Base-by-base conservation (phyloP, 2,329 filamentous ascomycete genomes). In the Aspergillus glaucus region DNA sequence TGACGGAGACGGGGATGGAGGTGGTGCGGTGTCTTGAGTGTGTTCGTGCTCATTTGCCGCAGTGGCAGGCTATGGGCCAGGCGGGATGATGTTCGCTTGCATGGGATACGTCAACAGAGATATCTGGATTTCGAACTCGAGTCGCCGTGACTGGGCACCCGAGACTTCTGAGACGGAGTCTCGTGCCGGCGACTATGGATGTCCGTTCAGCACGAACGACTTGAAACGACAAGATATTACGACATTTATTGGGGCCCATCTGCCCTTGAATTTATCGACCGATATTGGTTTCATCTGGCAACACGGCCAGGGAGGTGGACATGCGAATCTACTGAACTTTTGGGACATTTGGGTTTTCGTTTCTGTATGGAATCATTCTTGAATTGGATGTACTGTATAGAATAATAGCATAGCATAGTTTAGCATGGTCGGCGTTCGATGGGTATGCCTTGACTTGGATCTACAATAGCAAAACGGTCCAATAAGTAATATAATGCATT, bases 1-100 rank as follows among this genome's bases (percentile, higher is more conserved):
- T 72, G 14, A 64, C 65, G 0, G 66, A 71, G 48, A 59, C 53
- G 2, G 67, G 69, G 1, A 50, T 55, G 3, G 69, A 72, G 46
- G 62, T 66, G 30, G 65, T 69, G 17, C 58, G 63, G 48, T 72
- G 69, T 47, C 54, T 71, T 41, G 63, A 66, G 43, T 71, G 69
- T 50, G 61, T 67, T 6, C 56, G 56, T 32, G 54, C 58, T 34
- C 47, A 55, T 36, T 7, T 50, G 17, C 36, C 47, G 17, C 44
- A 53, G 5, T 61, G 56, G 53, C 44, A 55, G 15, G 15, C 50
- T 24, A 22, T 44, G 14, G 40, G 43, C 43, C 41, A 50, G n/a
- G 36, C 32, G 41, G 30, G 30, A n/a, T 34, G 12, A 40, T 32
- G 17, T 43, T 26, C n/a, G 22, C 10, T 19, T 37, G 34, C 15